Base-by-base conservation (phyloP, 441 rosid species). In the Erysimum cheiri region DNA sequence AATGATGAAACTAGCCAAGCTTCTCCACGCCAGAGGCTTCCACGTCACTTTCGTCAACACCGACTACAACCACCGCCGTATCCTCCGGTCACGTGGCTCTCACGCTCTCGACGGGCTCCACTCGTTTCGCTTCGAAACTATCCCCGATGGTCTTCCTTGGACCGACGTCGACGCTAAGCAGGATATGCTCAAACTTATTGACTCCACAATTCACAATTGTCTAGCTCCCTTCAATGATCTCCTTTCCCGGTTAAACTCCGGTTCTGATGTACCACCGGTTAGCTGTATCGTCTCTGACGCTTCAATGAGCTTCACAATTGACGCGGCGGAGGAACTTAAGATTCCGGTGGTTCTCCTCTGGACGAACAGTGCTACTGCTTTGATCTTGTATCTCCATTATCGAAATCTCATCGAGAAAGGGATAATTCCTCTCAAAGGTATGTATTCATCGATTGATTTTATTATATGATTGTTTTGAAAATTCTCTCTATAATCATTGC, bases 41-140 rank as follows among this genome's bases (percentile, higher is more conserved):
- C 77, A 77, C 33, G 26, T 85, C 56, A 81, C 83, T 37, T 81
- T 83, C 35, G 82, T 85, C 15, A 77, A 83, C 74, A 79, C 84
- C 0, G 84, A 80, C 44, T 82, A 66, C 64, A 85, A 82, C 69
- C 82, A 76, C 17, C 47, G 60, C 5, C 77, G 75, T 29, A 8
- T 81, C 0, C 64, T 76, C 2, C 71, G 63, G 10, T 76, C 80
- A 22, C 52, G 40, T 8, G 82, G 79, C 54, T 29, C 67, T 0
- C 67, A 70, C 36, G 63, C 77, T 49, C 75, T 78, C 6, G 9
- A 62, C 0, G 47, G 54, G 37, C 61, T 19, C 17, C 17, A 2
- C 11, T 58, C 62, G 0, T 58, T 58, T 19, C 32, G 31, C 32
- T 58, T 58, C 62, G 62, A 58, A 6, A 36, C 62, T 3, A 57